Evolutionary conservation across 106 monocot genomes (phyloP).

Genomic region (Dendrobium chrysotoxum): DNA sequence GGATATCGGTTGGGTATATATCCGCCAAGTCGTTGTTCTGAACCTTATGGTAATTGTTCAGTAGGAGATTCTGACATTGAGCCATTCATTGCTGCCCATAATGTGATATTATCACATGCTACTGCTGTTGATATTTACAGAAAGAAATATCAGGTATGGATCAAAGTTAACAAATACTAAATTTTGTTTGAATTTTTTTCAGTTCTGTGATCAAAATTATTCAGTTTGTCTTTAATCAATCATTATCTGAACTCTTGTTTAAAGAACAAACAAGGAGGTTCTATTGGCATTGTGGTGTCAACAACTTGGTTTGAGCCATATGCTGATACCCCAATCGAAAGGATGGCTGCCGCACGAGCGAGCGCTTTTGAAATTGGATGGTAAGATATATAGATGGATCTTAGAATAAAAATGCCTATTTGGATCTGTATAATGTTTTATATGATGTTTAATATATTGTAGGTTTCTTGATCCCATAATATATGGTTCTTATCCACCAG

Average conservation of each 20-base stretch:
- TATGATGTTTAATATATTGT: background rate
- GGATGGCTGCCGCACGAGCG: conserved; percentile 21
- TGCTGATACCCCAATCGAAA: conserved; percentile 17
- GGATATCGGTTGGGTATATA: conserved; percentile 24
- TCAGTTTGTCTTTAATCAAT: no score
- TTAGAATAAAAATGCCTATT: background rate
- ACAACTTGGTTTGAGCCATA: conserved; percentile 28
- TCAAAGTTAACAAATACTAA: background rate
- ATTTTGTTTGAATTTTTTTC: no score
- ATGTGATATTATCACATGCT: conserved; percentile 16
- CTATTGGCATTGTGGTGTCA: conserved; percentile 34
- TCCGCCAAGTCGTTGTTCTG: conserved; percentile 35
- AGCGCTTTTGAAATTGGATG: conserved; percentile 27
- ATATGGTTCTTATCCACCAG: conserved; percentile 36
- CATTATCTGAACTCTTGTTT: background rate
- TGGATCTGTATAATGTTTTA: background rate
- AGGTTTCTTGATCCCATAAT: conserved; percentile 40
- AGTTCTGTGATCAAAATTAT: no score
- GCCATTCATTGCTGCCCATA: conserved; percentile 17
- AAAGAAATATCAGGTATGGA: conserved; percentile 9
- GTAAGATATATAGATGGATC: conserved; percentile 10
- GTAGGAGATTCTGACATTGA: conserved; percentile 6
- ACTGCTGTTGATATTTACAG: conserved; percentile 6
- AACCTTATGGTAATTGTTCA: conserved; percentile 16
- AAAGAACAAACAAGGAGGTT: conserved; percentile 42